A percentile compares a stretch with the other conserved stretches of the same genome.
These are phyloP conservation scores for Lagenidium giganteum DNA, from an alignment of 352 stramenopile species.

Conservation along the genomic window DNA sequence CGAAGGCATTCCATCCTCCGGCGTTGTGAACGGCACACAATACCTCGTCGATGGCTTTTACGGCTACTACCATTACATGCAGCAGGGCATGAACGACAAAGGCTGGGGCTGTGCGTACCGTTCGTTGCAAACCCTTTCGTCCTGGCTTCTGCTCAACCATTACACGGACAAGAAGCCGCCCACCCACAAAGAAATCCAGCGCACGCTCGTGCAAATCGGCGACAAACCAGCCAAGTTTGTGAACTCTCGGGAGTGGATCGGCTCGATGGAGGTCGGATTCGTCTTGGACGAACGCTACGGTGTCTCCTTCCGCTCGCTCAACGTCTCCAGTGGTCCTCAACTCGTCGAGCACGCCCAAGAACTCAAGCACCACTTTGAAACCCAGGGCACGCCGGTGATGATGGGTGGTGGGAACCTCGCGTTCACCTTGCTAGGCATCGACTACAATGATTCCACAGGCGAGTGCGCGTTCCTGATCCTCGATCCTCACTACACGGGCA, in stretches of 20 bases:
- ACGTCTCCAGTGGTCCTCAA: slow-evolving; percentile 44
- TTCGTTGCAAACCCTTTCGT: slow-evolving; percentile 80
- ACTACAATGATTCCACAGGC: slow-evolving; percentile 51
- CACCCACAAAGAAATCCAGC: slow-evolving; percentile 71
- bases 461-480: slow-evolving; percentile 77
- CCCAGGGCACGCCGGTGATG: slow-evolving; percentile 82
- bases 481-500: slow-evolving; percentile 76
- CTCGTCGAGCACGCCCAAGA: slow-evolving; percentile 59
- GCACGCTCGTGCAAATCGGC: slow-evolving; percentile 69
- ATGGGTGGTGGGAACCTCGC: slow-evolving; percentile 78
- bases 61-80: slow-evolving; percentile 85
- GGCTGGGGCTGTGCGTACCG: slow-evolving; percentile 88
- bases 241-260: slow-evolving; percentile 76
- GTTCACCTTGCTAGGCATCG: slow-evolving; percentile 78
- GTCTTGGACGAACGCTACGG: slow-evolving; percentile 73
- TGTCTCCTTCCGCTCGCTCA: slow-evolving; percentile 69
- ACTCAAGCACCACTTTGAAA: slow-evolving; percentile 71
- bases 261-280: slow-evolving; percentile 80
- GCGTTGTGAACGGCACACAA: slow-evolving; percentile 28
- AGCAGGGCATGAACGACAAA: slow-evolving; percentile 78
- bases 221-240: slow-evolving; percentile 74
- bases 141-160: slow-evolving; percentile 70
- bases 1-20: slow-evolving; percentile 42
- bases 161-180: slow-evolving; percentile 40
- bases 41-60: slow-evolving; percentile 69